Evolutionary conservation across 2,329 filamentous ascomycete genomes (phyloP).

Genomic region (Karstenula rhodostoma): DNA sequence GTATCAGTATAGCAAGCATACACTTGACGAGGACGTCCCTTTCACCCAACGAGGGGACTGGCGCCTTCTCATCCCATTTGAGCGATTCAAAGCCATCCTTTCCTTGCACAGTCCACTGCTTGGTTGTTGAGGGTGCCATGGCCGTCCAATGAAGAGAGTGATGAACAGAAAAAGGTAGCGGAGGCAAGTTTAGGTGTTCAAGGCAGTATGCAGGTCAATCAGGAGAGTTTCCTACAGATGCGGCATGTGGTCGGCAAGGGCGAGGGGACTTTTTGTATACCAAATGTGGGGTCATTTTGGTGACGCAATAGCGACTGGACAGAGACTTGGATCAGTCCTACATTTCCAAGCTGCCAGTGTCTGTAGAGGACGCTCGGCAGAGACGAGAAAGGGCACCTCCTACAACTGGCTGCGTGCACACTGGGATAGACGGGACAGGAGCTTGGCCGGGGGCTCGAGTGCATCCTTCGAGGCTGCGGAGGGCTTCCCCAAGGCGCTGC

Average conservation of each 20-base stretch:
- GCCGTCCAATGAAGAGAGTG: conserved; percentile 12
- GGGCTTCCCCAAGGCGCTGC: neutral
- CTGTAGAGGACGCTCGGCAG: neutral
- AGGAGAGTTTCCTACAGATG: conserved; percentile 7
- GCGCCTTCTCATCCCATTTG: conserved; percentile 60
- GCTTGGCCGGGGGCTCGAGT: neutral
- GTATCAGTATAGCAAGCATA: conserved; percentile 27
- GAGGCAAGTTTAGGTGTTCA: neutral
- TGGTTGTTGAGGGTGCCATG: conserved; percentile 57
- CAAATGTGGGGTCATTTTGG: conserved; percentile 22
- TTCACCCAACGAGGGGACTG: conserved; percentile 70
- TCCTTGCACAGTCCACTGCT: conserved; percentile 65
- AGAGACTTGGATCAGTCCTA: conserved; percentile 12
- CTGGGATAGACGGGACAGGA: neutral
- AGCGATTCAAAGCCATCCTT: conserved; percentile 68
- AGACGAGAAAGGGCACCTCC: neutral
- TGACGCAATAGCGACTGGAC: conserved; percentile 22
- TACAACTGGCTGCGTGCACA: conserved; percentile 7
- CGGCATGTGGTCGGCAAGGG: conserved; percentile 1
- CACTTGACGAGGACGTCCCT: conserved; percentile 75
- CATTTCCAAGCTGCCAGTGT: conserved; percentile 6
- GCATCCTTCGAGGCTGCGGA: neutral
- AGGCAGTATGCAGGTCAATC: conserved; percentile 1
- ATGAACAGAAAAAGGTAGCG: conserved; percentile 1
- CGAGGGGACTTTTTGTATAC: conserved; percentile 15